These are phyloP conservation scores for Fusarium albidum DNA, from an alignment of 2,329 filamentous ascomycete species.

Conservation along the genomic window DNA sequence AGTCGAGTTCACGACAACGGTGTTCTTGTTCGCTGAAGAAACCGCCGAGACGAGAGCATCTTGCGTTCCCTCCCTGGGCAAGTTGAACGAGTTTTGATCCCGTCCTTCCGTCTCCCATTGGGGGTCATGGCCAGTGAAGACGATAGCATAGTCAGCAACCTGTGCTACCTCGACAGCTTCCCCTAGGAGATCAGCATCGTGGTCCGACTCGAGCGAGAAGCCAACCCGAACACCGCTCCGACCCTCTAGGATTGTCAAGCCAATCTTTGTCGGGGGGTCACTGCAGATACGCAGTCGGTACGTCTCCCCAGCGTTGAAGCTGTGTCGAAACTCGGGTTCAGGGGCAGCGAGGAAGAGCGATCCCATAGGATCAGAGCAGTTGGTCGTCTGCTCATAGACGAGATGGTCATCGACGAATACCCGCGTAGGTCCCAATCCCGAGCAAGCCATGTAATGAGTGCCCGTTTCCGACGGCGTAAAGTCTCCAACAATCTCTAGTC, in stretches of 20 bases:
- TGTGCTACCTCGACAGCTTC: slow-evolving; percentile 65
- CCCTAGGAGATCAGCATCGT: slow-evolving; percentile 44
- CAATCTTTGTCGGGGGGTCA: slow-evolving; percentile 41
- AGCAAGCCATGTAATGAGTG: slow-evolving; percentile 42
- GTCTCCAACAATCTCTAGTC: slow-evolving; percentile 40
- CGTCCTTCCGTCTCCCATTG: slow-evolving; percentile 60
- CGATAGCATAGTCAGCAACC: slow-evolving; percentile 66
- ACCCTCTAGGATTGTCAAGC: slow-evolving; percentile 40
- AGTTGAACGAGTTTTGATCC: slow-evolving; percentile 74
- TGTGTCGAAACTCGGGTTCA: slow-evolving; percentile 37
- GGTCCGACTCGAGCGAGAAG: slow-evolving; percentile 40
- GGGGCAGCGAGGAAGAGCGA: slow-evolving; percentile 39
- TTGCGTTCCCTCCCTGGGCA: slow-evolving; percentile 61
- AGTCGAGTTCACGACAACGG: slow-evolving; percentile 69
- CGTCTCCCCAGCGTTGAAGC: slow-evolving; percentile 33
- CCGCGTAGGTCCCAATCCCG: slow-evolving; percentile 39
- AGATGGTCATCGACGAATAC: slow-evolving; percentile 40
- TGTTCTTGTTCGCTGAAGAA: slow-evolving; percentile 63
- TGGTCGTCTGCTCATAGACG: slow-evolving; percentile 38
- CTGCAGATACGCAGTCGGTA: slow-evolving; percentile 41
- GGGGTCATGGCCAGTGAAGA: slow-evolving; percentile 64
- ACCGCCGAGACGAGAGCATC: slow-evolving; percentile 67
- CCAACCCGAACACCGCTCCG: slow-evolving; percentile 42
- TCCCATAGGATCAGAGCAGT: slow-evolving; percentile 43
- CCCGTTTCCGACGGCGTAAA: slow-evolving; percentile 40